Evolutionary conservation across 2,329 filamentous ascomycete species (phyloP), one percentile per base, ranked within the genome.

Genomic region (Myotisia sp.): DNA sequence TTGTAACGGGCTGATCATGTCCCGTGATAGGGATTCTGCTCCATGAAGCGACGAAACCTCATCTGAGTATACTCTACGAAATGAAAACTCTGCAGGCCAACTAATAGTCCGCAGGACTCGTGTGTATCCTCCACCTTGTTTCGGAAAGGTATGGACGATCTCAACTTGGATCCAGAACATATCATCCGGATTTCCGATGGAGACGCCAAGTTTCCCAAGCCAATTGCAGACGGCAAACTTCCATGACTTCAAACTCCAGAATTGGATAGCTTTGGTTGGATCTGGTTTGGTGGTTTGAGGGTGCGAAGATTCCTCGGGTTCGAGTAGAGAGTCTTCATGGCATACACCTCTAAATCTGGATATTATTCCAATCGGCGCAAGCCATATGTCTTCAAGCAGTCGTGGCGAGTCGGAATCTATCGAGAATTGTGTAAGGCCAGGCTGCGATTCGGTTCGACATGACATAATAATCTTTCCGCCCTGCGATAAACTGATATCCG

Each of bases 11-110:
- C 62, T 58, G 33, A 51, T 40, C 10, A 39, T 33, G 30, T 49
- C 38, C 7, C 39, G 26, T 13, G 31, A 37, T 9, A 44, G 36
- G 28, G 34, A 29, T 27, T 48, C 38, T 3, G 44, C 29, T 30
- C 31, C 42, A 26, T 48, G 46, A 24, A 39, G 39, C 12, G 36
- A n/a, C 35, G 40, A 29, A 41, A 34, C 7, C 14, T 38, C 32
- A 5, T 36, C 32, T 29, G 48, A 42, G n/a, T 42, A 49, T 26
- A 44, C 44, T 31, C 58, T 52, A 36, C 43, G 47, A 41, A 64
- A 64, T 44, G 58, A 62, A 39, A 59, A 56, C 14, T 50, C 47
- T 19, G 58, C 55, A 13, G 62, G 62, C 62, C 62, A 65, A 33
- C 61, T 46, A 34, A 63, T 54, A 16, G 56, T 55, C 42, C 56